Evolutionary conservation across 352 stramenopile species (phyloP).

Genomic region (Thraustochytrium striatum): DNA sequence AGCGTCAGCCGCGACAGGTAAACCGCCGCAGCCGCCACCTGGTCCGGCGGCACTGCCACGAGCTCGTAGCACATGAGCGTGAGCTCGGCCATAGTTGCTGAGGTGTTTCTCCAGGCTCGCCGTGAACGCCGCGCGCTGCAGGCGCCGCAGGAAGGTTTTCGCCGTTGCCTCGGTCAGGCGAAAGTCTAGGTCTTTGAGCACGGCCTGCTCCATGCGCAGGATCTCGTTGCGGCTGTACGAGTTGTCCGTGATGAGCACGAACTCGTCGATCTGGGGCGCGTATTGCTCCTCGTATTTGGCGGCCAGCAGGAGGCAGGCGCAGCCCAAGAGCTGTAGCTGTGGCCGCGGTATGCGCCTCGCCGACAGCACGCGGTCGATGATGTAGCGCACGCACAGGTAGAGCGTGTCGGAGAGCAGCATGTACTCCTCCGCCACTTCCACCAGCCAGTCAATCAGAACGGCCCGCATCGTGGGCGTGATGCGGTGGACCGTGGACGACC

Average conservation of each 20-base stretch:
- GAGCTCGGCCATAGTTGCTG: slow-evolving; percentile 27
- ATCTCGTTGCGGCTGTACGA: slow-evolving; percentile 64
- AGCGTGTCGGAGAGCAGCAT: slow-evolving; percentile 60
- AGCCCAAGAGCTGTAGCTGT: slow-evolving; percentile 59
- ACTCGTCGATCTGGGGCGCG: slow-evolving; percentile 60
- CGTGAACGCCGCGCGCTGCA: slow-evolving; percentile 47
- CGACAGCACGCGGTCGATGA: slow-evolving; percentile 56
- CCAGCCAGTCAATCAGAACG: slow-evolving; percentile 65
- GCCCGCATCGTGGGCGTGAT: slow-evolving; percentile 63
- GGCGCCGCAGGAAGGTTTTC: slow-evolving; percentile 61
- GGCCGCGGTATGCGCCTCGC: slow-evolving; percentile 50
- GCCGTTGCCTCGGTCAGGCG: slow-evolving; percentile 60
- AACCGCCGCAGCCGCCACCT: not conserved
- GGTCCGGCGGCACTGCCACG: not conserved
- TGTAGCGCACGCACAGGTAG: slow-evolving; percentile 58
- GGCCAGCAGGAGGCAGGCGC: slow-evolving; percentile 68
- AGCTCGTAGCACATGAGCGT: slow-evolving; percentile 10
- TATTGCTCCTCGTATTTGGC: slow-evolving; percentile 68
- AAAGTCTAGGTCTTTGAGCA: slow-evolving; percentile 64
- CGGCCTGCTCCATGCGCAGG: slow-evolving; percentile 61
- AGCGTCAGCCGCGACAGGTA: slow-evolving; percentile 7
- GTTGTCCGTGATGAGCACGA: slow-evolving; percentile 70
- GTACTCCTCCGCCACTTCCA: slow-evolving; percentile 60
- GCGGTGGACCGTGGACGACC: slow-evolving; percentile 9
- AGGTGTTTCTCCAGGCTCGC: slow-evolving; percentile 10